These are phyloP conservation scores for Ampelomyces quisqualis DNA, from an alignment of 2,329 filamentous ascomycete genomes.

Conservation along the genomic window DNA sequence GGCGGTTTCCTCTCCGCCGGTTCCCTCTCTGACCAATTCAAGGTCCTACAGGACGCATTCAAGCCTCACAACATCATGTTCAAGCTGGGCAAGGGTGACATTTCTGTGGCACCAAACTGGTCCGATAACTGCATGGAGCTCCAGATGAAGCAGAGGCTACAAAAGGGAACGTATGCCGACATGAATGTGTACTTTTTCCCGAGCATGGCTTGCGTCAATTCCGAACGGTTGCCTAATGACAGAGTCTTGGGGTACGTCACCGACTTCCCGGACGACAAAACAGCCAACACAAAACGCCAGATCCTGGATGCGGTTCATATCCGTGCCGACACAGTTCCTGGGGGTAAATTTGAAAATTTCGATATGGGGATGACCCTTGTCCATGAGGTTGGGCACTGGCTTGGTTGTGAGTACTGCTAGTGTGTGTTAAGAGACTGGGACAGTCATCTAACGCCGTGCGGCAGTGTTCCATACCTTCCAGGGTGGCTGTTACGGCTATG, in stretches of 20 bases:
- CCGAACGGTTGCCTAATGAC: not conserved
- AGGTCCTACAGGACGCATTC: conserved; percentile 16
- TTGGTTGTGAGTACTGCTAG: conserved; percentile 20
- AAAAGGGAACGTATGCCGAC: conserved; percentile 26
- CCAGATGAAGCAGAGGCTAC: conserved; percentile 15
- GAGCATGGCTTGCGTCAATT: conserved; percentile 3
- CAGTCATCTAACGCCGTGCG: not conserved
- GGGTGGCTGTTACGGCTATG: conserved; percentile 26
- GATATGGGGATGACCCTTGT: conserved; percentile 29
- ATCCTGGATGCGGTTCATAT: conserved; percentile 22
- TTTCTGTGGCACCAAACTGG: conserved; percentile 9
- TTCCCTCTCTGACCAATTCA: not conserved
- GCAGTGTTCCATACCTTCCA: conserved; percentile 31
- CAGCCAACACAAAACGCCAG: not conserved
- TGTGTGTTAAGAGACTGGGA: not conserved
- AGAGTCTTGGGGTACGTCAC: not conserved
- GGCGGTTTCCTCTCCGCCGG: not conserved
- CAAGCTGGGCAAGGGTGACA: conserved; percentile 15
- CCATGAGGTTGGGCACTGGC: conserved; percentile 40
- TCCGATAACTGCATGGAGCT: conserved; percentile 6
- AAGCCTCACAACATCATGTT: conserved; percentile 17
- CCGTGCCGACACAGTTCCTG: conserved; percentile 22
- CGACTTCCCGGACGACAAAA: not conserved
- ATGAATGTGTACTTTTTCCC: conserved; percentile 32
- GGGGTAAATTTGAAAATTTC: conserved; percentile 8